Base-by-base conservation (phyloP, 2,329 filamentous ascomycete species). In the Colletotrichum sp. region DNA sequence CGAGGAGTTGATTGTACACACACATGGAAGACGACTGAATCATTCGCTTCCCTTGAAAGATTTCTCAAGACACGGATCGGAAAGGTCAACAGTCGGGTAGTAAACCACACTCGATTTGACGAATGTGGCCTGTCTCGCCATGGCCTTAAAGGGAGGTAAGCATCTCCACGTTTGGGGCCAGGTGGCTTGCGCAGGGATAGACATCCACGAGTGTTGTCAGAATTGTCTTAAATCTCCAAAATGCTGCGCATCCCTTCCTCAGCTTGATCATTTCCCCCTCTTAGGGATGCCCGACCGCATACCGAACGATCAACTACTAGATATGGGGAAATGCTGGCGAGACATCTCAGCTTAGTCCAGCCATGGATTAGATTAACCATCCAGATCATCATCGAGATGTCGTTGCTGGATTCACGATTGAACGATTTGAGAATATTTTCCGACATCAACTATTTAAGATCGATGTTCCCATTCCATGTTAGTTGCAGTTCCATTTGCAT, bases 361-460 rank as follows among this genome's bases (percentile, higher is more conserved):
- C 8, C 21, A 13, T 13, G 21, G 11, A 13, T 13, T n/a, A 24
- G 11, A 51, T 51, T 51, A 16, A 21, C 43, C 11, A n/a, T 21
- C 43, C n/a, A 12, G 11, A 5, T 8, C 0, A 51, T 24, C 12
- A n/a, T 51, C 3, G 43, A n/a, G 43, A n/a, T 51, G 11, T 7
- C 12, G 21, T 24, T 2, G 1, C 12, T 21, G 43, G 8, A 21
- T 51, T 51, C 43, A 51, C 11, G 6, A 13, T 51, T 51, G 1
- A 8, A 51, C 11, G 6, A 8, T 21, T 2, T 51, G 1, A 8
- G 0, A 51, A 13, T 11, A 51, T 13, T 13, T 24, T n/a, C 21
- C 2, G n/a, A 16, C 43, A 51, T 51, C 11, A 78, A 87, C 24
- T 16, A 27, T 57, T 29, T 21, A 57, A 29, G 54, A 57, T 57